phyloP scores from a whole-genome alignment of 768 basidiomycete genomes.

The Tylopilus balloui region DNA sequence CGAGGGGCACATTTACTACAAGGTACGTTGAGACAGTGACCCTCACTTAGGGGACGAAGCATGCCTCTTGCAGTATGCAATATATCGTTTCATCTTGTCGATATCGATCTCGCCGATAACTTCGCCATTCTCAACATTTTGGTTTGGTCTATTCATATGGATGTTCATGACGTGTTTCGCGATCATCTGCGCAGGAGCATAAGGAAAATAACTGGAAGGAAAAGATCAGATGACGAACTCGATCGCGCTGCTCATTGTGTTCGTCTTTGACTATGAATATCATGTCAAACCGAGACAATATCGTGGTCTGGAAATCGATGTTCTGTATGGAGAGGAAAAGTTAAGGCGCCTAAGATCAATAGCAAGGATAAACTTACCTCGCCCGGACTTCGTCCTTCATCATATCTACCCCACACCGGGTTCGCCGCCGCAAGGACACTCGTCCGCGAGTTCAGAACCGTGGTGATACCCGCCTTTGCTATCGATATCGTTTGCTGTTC shows the following conservation, averaged over 20 bases:
- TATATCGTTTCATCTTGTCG: constrained; percentile 98
- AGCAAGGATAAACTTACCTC: constrained; percentile 49
- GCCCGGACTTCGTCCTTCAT: constrained; percentile 93
- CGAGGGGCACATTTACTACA: constrained; percentile 93
- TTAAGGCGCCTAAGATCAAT: background rate
- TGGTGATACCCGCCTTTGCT: constrained; percentile 98
- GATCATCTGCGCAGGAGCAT: constrained; percentile 59
- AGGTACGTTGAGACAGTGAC: background rate
- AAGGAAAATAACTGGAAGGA: background rate
- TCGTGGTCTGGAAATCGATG: constrained; percentile 97
- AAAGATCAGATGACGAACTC: constrained; percentile 44
- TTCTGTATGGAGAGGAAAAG: constrained; percentile 43
- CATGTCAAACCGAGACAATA: constrained; percentile 98
- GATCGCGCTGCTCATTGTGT: constrained; percentile 90
- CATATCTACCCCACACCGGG: constrained; percentile 96
- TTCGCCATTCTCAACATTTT: constrained; percentile 54
- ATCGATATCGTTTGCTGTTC: constrained; percentile 99
- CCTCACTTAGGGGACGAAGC: constrained; percentile 14
- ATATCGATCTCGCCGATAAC: constrained; percentile 86
- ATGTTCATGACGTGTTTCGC: constrained; percentile 98
- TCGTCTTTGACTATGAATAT: constrained; percentile 99
- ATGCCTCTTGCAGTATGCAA: constrained; percentile 93
- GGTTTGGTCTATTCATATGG: constrained; percentile 90
- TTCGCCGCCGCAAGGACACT: constrained; percentile 97
- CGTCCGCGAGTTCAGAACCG: constrained; percentile 92